A percentile compares a stretch with the other conserved stretches of the same genome.
Conservation (phyloP, 2,329 filamentous ascomycete genomes). For the Truncatella angustata region DNA sequence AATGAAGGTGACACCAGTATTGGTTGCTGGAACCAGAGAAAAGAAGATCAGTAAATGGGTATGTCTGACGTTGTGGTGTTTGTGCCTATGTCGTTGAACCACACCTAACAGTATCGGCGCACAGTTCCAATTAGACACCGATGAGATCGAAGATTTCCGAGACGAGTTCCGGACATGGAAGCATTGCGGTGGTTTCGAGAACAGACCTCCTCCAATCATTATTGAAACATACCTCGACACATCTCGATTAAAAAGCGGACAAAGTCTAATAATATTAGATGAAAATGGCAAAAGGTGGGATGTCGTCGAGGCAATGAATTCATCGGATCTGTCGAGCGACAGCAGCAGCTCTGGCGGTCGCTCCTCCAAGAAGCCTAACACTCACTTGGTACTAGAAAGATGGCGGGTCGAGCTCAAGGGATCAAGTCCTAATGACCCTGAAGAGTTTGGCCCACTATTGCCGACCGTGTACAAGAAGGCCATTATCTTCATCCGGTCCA, state of each 20-base stretch:
- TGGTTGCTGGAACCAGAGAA: constrained; percentile 26
- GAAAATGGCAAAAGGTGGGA: constrained; percentile 92
- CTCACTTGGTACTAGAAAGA: constrained; percentile 82
- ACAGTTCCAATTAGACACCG: constrained; percentile 92
- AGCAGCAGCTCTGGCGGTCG: constrained; percentile 44
- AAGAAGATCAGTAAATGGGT: constrained; percentile 31
- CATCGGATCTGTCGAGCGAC: constrained; percentile 53
- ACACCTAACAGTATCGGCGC: constrained; percentile 12
- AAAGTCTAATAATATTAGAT: constrained; percentile 84
- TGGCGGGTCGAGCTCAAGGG: constrained; percentile 85
- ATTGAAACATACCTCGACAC: constrained; percentile 90
- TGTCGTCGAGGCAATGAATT: constrained; percentile 77
- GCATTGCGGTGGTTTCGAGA: constrained; percentile 71
- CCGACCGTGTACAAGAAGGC: constrained; percentile 96
- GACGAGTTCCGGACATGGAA: constrained; percentile 83
- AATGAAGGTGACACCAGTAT: constrained; percentile 54
- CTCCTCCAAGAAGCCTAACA: constrained; percentile 44
- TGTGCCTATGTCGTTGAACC: neutral
- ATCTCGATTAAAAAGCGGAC: constrained; percentile 73
- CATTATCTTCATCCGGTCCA: constrained; percentile 87
- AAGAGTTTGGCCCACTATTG: constrained; percentile 62
- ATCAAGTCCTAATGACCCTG: constrained; percentile 42
- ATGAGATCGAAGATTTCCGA: constrained; percentile 85
- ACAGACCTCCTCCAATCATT: constrained; percentile 77
- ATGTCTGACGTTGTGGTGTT: constrained; percentile 13